These are phyloP conservation scores for Wallacemonas sp. DNA, from an alignment of 208 protist species.

Conservation along the genomic window DNA sequence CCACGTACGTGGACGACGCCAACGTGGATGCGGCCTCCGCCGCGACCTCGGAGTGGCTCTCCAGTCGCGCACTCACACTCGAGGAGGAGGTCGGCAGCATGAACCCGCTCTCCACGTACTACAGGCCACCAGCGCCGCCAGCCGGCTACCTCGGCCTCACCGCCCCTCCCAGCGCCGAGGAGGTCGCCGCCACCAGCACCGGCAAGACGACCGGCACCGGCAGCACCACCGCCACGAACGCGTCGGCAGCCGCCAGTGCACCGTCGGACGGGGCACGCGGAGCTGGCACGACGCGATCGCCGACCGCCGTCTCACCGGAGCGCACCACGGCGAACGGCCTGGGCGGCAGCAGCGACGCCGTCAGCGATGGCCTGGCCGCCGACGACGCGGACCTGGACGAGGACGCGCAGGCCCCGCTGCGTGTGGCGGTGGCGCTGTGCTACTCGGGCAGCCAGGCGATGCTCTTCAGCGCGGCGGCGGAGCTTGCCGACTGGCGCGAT, in stretches of 20 bases:
- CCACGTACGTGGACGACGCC: constrained; percentile 31
- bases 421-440: constrained; percentile 64
- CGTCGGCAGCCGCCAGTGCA: neutral
- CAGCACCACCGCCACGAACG: neutral
- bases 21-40: constrained; percentile 30
- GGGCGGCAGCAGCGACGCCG: constrained; percentile 21
- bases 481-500: constrained; percentile 30
- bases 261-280: too few relatives aligned
- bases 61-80: constrained; percentile 34
- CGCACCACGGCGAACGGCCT: neutral
- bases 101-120: constrained; percentile 73
- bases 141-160: constrained; percentile 21
- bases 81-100: constrained; percentile 70
- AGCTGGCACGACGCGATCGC: too few relatives aligned
- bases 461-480: constrained; percentile 54
- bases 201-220: neutral
- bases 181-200: neutral
- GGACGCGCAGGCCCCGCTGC: constrained; percentile 45
- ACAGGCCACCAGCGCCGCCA: constrained; percentile 42
- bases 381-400: too few relatives aligned
- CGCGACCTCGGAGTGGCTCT: constrained; percentile 40
- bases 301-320: neutral
- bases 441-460: constrained; percentile 47
- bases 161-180: neutral
- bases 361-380: constrained; percentile 29